A percentile compares a stretch with the other conserved stretches of the same genome.
These are phyloP conservation scores for Eurotiales sp. DNA, from an alignment of 2,329 filamentous ascomycete genomes.

Conservation along the genomic window DNA sequence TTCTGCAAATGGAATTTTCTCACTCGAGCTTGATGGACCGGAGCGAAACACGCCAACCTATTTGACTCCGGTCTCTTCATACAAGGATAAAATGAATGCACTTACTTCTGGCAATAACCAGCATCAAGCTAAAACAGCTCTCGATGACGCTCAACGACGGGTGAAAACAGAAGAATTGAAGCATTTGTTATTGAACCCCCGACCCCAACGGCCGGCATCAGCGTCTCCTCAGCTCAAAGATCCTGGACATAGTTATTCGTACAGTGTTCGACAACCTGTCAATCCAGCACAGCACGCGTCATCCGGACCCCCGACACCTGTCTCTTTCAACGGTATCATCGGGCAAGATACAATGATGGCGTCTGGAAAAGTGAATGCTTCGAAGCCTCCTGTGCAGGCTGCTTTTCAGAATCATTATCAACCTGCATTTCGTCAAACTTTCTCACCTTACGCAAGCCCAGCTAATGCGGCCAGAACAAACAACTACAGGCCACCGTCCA, in stretches of 20 bases:
- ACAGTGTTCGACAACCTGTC: neutral
- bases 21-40: conserved; percentile 64
- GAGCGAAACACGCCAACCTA: conserved; percentile 54
- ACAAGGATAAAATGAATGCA: conserved; percentile 45
- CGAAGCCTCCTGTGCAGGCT: conserved; percentile 22
- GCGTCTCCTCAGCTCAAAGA: conserved; percentile 24
- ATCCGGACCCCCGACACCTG: conserved; percentile 31
- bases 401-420: conserved; percentile 25
- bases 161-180: conserved; percentile 45
- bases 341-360: conserved; percentile 12
- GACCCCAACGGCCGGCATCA: conserved; percentile 33
- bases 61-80: conserved; percentile 63
- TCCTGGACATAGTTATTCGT: neutral
- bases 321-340: conserved; percentile 9
- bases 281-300: conserved; percentile 28
- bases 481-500: conserved; percentile 14
- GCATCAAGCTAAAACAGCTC: conserved; percentile 24
- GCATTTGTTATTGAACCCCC: conserved; percentile 42
- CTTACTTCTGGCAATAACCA: conserved; percentile 35
- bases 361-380: conserved; percentile 19
- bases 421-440: conserved; percentile 31
- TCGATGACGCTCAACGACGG: conserved; percentile 39
- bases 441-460: conserved; percentile 19
- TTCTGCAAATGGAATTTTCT: conserved; percentile 57
- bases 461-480: neutral